Evolutionary conservation across 805 yeast genomes (phyloP), one percentile per base, ranked within the genome.

Genomic region (Cyberlindnera mycetangii): DNA sequence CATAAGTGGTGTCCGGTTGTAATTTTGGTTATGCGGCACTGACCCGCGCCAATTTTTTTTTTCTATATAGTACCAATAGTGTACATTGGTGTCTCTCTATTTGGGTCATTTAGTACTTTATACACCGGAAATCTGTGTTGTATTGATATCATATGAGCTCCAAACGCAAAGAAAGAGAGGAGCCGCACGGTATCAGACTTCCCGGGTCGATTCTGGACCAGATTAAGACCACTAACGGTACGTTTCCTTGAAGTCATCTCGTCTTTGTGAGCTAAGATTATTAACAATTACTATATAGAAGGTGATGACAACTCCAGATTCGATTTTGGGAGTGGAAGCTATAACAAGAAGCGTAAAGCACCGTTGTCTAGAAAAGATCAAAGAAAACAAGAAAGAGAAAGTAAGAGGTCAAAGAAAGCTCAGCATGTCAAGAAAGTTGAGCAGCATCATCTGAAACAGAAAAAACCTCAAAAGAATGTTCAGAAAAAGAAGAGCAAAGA

Each of bases 141-240:
- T n/a, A n/a, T n/a, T n/a, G n/a, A n/a, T n/a, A n/a, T 32, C 21
- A 15, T 12, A 53, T 48, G 48, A 44, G 47, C 5, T 41, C 42
- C 18, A 52, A 42, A 18, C 39, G 46, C 15, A 42, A 42, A 10
- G 39, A 43, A 10, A 37, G 41, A 6, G 53, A 47, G 0, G 61
- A 52, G 19, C 47, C 45, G 9, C 78, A 75, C 50, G 75, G 70
- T n/a, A 79, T 78, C 42, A 68, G 79, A 46, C 63, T 80, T 18
- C 85, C 85, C 2, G 82, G 81, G 2, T 54, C 62, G 28, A 58
- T 79, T 15, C 57, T 80, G 37, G 83, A 81, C 50, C 78, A 77
- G 59, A 67, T 80, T 67, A 75, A 59, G 52, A 54, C 45, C n/a
- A 15, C 43, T 4, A 46, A 37, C 11, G 44, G 49, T 43, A 34